These are phyloP conservation scores for Diplosphaera chodatii DNA, from an alignment of 139 green algal species.

Conservation along the genomic window DNA sequence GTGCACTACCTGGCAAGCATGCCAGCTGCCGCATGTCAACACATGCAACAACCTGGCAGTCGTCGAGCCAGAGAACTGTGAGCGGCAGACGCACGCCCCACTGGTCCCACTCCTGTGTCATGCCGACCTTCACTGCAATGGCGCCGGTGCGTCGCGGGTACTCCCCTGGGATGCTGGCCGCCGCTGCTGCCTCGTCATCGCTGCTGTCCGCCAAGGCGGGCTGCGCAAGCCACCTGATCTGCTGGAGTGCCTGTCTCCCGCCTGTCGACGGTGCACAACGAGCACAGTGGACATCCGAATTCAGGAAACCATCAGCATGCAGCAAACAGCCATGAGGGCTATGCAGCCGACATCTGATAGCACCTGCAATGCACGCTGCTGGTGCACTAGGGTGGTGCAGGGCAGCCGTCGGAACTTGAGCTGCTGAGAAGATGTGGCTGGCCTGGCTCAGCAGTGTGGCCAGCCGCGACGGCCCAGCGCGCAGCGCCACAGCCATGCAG, in stretches of 20 bases:
- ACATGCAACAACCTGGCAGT: slow-evolving; percentile 68
- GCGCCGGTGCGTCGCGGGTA: slow-evolving; percentile 56
- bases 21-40: too few species aligned
- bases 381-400: neutral
- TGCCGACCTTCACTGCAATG: slow-evolving; percentile 91
- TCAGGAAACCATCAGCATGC: too few species aligned
- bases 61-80: slow-evolving; percentile 95
- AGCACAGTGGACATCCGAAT: too few species aligned
- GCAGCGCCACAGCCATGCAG: neutral
- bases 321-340: too few species aligned
- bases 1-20: too few species aligned
- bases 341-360: too few species aligned
- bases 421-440: neutral
- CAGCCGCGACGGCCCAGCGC: neutral
- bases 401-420: neutral
- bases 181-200: neutral
- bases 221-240: neutral
- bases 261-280: neutral
- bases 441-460: neutral
- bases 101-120: slow-evolving; percentile 95
- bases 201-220: neutral
- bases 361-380: neutral
- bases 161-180: neutral
- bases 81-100: slow-evolving; percentile 78
- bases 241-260: neutral